Base-by-base conservation (phyloP, 1,284 basidiomycete species). In the Cryptococcus maquisensis region DNA sequence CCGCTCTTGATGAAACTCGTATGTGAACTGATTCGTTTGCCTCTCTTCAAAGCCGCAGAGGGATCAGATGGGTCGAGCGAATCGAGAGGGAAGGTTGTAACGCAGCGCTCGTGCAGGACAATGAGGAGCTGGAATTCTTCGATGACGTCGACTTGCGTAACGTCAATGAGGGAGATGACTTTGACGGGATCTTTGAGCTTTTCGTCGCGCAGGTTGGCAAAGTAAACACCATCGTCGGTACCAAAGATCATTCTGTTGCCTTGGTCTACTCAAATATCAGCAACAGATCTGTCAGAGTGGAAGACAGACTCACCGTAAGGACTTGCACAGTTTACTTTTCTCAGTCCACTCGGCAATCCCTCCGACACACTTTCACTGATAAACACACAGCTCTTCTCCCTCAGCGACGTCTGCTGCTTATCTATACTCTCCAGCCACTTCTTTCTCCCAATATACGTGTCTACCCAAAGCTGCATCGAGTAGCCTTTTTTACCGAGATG, bases 1-100 rank as follows among this genome's bases (percentile, higher is more conserved):
- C 96, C 96, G 9, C 90, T 88, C 75, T 97, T 97, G 84, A 99
- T 98, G 79, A 98, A 98, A 4, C 90, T 88, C 1, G 94, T 98
- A 75, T 98, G 94, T 1, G 90, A 90, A 0, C 94, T 91, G 68
- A 98, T 94, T 54, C 93, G 85, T 73, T 97, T 94, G 8, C 92
- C 93, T 6, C 93, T 86, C 75, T 94, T 96, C 54, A 97, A 79
- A 2, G 92, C 93, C 13, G 88, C 86, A 73, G 87, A 83, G 0
- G 96, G 92, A 67, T 98, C 96, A 61, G 84, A 83, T 0, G 88
- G 86, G 67, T 97, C 91, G 26, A 99, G 80, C 7, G 91, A 87
- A 44, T 98, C 96, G 26, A 99, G 80, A 0, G 94, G 94, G 79
- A 98, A 98, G 0, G 95, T 97, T 56, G 96, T 87, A 3, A 99